Evolutionary conservation across 164 flowering plant species (phyloP), one percentile per base, ranked within the genome.

Genomic region (Tetracentron sinense): DNA sequence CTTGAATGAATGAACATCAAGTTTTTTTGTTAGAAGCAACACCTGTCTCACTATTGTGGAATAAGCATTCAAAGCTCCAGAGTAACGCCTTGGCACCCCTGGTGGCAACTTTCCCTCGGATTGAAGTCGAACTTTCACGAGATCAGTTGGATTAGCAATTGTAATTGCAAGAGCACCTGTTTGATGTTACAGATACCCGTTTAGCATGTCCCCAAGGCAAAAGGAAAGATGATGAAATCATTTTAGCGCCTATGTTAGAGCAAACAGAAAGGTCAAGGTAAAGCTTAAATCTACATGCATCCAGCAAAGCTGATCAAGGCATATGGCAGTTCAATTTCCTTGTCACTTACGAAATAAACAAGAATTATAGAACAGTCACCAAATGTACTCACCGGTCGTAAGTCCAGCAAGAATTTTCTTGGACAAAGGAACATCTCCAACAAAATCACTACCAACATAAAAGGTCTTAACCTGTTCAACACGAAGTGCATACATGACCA

Each of bases 111-210:
- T 91, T 33, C 97, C 99, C 72, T 94, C 99, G 64, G 96, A 81
- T 75, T 94, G 99, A 71, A 94, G 97, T 57, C 97, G 76, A 65
- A 91, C 96, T 78, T 94, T 94, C 15, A 94, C 99, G 56, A 94
- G 96, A 78, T 94, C 99, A 62, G 97, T 94, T 50, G 99, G 99
- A 83, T 91, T 94, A 49, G 99, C 97, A 54, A 94, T 81, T 26
- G 77, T 31, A 33, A 94, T 94, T 28, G 89, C 99, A 48, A 91
- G 27, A 66, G 96, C 97, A 74, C 99, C 99, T 94, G 81, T 66
- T 68, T 42, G 49, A 72, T 23, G 44, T 47, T 26, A 57, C n/a
- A 62, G 66, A 46, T 22, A 56, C 47, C 38, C n/a, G 53, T 22
- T 47, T 15, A 65, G 46, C 16, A 53, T 46, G 50, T 47, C 10